Conservation (phyloP, 768 basidiomycete species). For the Gautieria morchelliformis region DNA sequence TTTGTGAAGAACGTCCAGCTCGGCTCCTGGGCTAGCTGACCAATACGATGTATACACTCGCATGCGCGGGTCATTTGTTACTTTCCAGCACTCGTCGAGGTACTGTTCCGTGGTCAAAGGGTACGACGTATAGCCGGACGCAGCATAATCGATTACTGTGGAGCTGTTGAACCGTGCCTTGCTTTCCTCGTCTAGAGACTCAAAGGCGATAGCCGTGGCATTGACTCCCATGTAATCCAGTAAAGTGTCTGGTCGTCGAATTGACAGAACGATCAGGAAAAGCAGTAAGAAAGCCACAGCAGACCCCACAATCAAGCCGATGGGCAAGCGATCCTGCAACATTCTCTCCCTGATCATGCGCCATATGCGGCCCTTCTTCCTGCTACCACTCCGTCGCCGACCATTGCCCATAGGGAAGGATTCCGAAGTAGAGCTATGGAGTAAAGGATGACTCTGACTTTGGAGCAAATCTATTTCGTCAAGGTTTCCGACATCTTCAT, state of each 20-base stretch:
- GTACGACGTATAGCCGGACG: constrained; percentile 37
- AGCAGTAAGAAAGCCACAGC: constrained; percentile 37
- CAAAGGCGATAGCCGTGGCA: constrained; percentile 11
- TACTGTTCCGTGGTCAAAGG: constrained; percentile 51
- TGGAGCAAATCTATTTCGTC: constrained; percentile 20
- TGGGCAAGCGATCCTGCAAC: constrained; percentile 26
- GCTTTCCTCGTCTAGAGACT: constrained; percentile 10
- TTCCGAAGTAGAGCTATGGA: constrained; percentile 1
- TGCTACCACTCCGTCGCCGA: constrained; percentile 34
- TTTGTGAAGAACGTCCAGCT: constrained; percentile 19
- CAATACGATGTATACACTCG: constrained; percentile 47
- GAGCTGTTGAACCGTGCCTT: constrained; percentile 9
- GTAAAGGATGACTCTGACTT: constrained; percentile 4
- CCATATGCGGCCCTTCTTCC: constrained; percentile 9
- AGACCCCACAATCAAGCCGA: constrained; percentile 32
- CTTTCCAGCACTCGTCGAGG: constrained; percentile 45
- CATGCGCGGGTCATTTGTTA: constrained; percentile 26
- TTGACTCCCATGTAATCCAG: constrained; percentile 33
- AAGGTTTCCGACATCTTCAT: constrained; percentile 34
- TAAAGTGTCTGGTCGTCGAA: constrained; percentile 37
- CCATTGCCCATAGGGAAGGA: constrained; percentile 5
- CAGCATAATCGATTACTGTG: constrained; percentile 11
- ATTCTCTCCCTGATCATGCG: constrained; percentile 8
- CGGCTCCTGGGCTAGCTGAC: constrained; percentile 21
- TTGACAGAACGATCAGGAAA: no score